Evolutionary conservation across 495 filamentous ascomycete species (phyloP), one percentile per base, ranked within the genome.

Genomic region (Coniosporium apollinis): DNA sequence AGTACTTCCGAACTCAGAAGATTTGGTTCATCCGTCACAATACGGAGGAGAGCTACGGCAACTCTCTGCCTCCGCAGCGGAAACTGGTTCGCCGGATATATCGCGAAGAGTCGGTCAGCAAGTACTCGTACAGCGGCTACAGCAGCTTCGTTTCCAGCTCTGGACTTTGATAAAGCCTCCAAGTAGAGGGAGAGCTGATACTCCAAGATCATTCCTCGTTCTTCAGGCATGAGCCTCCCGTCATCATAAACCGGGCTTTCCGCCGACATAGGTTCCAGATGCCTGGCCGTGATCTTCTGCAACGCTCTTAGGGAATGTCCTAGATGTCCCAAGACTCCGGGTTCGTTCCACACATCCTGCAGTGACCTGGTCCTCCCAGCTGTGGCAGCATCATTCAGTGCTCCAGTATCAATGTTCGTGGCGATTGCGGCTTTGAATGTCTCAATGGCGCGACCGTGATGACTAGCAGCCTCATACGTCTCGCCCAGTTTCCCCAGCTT

Each of bases 401-500:
- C 41, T 5, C 64, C 70, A 5, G 48, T 43, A 8, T 62, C 46
- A 19, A 74, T 56, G 38, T 67, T 60, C 28, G 61, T 59, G 21
- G 51, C 37, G 29, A 72, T 58, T 3, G 67, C 64, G 22, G 43
- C 37, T 14, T 39, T 57, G 45, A 26, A 13, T 13, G 24, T 13
- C 24, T 26, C 24, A 7, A 8, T 26, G 8, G 24, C 24, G 24
- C 13, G 8, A 26, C 8, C 8, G 62, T 58, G 17, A 37, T 33
- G 18, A 38, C 42, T 41, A 59, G 49, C 42, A 55, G 43, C 11
- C 40, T 44, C 65, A 34, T 62, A 66, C 1, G 60, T 43, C 34
- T 63, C 55, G 1, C 55, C 69, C 22, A 67, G 62, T 36, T 63
- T 57, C 40, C 75, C 70, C 22, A 64, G 62, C 35, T 75, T 77